These are phyloP conservation scores for Phytophthora sansomeana DNA, from an alignment of 352 stramenopile species.

Conservation along the genomic window DNA sequence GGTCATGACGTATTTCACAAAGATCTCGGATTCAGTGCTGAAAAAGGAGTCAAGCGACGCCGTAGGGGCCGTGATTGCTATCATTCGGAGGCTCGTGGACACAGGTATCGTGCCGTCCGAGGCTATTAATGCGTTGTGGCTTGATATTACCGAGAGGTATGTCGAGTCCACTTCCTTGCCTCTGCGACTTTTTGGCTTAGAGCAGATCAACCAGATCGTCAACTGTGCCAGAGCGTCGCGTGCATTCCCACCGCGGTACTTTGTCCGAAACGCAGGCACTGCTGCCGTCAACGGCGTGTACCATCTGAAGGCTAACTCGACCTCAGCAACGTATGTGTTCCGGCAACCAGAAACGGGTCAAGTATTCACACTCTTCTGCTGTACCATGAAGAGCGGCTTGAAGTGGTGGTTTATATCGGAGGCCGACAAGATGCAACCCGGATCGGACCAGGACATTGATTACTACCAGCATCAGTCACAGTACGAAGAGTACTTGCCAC, in stretches of 20 bases:
- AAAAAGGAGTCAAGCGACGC: conserved; percentile 90
- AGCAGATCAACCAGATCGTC: conserved; percentile 95
- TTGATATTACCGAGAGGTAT: conserved; percentile 84
- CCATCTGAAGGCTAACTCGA: conserved; percentile 75
- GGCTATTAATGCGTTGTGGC: conserved; percentile 80
- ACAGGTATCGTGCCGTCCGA: conserved; percentile 55
- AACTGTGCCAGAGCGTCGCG: conserved; percentile 81
- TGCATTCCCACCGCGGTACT: conserved; percentile 89
- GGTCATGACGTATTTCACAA: conserved; percentile 87
- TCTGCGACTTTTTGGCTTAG: conserved; percentile 94
- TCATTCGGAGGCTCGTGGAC: conserved; percentile 85
- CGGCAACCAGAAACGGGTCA: conserved; percentile 73
- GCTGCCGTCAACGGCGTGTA: conserved; percentile 95
- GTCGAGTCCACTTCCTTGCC: conserved; percentile 93
- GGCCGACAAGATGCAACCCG: conserved; percentile 96
- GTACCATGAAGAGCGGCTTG: conserved; percentile 97
- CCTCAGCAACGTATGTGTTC: conserved; percentile 79
- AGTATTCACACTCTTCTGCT: conserved; percentile 96
- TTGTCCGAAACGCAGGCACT: conserved; percentile 92
- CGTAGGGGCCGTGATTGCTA: conserved; percentile 80
- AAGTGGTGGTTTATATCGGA: conserved; percentile 99
- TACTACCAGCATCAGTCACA: conserved; percentile 99
- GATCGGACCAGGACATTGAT: conserved; percentile 98
- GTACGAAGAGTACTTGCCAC: conserved; percentile 94
- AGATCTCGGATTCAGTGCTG: conserved; percentile 75